These are phyloP conservation scores for Colletotrichum musae DNA, from an alignment of 2,329 filamentous ascomycete genomes.

Conservation along the genomic window DNA sequence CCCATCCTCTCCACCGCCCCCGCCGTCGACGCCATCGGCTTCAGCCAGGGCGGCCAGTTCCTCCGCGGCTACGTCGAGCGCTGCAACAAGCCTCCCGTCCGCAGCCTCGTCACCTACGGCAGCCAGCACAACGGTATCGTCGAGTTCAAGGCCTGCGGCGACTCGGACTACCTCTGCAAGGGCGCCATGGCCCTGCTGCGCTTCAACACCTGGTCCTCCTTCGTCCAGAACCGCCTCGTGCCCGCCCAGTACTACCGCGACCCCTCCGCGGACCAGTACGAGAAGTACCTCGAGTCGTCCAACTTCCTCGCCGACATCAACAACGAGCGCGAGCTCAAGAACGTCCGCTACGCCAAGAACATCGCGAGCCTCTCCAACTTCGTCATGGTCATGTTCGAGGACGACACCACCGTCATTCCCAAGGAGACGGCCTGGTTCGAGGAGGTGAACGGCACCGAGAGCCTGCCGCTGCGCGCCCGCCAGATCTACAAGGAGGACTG, in stretches of 20 bases:
- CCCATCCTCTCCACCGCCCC: slow-evolving; percentile 86
- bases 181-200: slow-evolving; percentile 83
- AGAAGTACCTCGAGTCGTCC: slow-evolving; percentile 82
- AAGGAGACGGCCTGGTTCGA: slow-evolving; percentile 94
- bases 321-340: slow-evolving; percentile 87
- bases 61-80: slow-evolving; percentile 91
- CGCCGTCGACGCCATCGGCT: slow-evolving; percentile 91
- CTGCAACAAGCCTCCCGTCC: slow-evolving; percentile 83
- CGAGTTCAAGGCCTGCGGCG: slow-evolving; percentile 81
- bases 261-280: slow-evolving; percentile 70
- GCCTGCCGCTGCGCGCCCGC: slow-evolving; percentile 78
- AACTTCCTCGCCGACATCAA: slow-evolving; percentile 97
- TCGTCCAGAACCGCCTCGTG: slow-evolving; percentile 85
- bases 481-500: slow-evolving; percentile 91
- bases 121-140: slow-evolving; percentile 94
- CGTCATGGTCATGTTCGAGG: slow-evolving; percentile 90
- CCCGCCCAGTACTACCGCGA: slow-evolving; percentile 96
- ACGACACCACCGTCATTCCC: slow-evolving; percentile 88
- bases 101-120: slow-evolving; percentile 88
- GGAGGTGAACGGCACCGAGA: slow-evolving; percentile 82
- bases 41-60: slow-evolving; percentile 97
- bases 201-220: slow-evolving; percentile 83
- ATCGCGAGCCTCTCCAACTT: slow-evolving; percentile 80
- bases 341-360: slow-evolving; percentile 79
- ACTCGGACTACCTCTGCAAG: slow-evolving; percentile 84